Percentiles rank a stretch among this genome's conserved stretches.
Evolutionary conservation across 768 basidiomycete genomes (phyloP).

Genomic region (Tylopilus sp.): DNA sequence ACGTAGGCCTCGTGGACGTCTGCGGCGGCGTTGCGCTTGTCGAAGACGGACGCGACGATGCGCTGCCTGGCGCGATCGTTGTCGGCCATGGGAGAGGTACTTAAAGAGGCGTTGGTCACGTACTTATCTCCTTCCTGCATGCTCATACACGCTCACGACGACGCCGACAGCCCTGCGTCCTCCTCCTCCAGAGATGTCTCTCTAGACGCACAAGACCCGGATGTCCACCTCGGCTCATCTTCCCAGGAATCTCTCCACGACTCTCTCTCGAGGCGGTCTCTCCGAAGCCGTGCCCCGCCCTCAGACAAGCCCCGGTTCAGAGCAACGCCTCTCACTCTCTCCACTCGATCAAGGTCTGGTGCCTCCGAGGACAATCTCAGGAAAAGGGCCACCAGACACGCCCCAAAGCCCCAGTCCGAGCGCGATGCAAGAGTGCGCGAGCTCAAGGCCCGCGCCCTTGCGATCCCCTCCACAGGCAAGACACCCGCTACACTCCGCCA

Average conservation of each 20-base stretch:
- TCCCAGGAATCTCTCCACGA: constrained; percentile 28
- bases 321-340: constrained; percentile 19
- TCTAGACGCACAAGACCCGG: constrained; percentile 25
- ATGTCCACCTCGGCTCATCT: constrained; percentile 20
- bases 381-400: constrained; percentile 26
- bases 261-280: constrained; percentile 22
- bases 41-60: constrained; percentile 84
- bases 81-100: constrained; percentile 34
- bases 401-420: constrained; percentile 25
- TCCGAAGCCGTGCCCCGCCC: constrained; percentile 20
- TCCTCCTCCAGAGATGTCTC: constrained; percentile 34
- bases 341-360: constrained; percentile 27
- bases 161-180: constrained; percentile 28
- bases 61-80: constrained; percentile 54
- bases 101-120: constrained; percentile 18
- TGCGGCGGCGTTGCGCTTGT: constrained; percentile 61
- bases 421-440: constrained; percentile 31
- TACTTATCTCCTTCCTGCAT: constrained; percentile 3
- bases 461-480: constrained; percentile 35
- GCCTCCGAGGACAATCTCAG: constrained; percentile 27
- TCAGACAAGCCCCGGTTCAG: constrained; percentile 28
- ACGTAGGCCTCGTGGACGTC: constrained; percentile 76
- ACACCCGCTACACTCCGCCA: constrained; percentile 55
- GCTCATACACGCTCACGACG: constrained; percentile 20
- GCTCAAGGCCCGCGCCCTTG: constrained; percentile 30